These are phyloP conservation scores for Guillardia theta DNA, from an alignment of 78 protist genomes.

Conservation along the genomic window DNA sequence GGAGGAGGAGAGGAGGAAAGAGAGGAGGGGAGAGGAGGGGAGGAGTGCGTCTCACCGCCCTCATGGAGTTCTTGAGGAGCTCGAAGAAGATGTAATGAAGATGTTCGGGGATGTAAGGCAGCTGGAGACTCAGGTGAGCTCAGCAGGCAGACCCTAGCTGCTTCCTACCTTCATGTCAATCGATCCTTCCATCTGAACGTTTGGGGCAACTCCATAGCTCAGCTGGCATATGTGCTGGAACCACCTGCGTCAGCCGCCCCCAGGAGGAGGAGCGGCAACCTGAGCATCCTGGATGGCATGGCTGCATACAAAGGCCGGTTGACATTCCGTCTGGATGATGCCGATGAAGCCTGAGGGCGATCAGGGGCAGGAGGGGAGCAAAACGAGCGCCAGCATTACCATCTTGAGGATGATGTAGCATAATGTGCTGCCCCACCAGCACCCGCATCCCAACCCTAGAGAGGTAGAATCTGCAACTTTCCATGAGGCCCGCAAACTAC, in stretches of 20 bases:
- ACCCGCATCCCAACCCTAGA: conserved; percentile 34
- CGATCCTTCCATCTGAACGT: neutral
- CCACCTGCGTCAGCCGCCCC: neutral
- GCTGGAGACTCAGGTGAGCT: neutral
- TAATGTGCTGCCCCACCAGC: conserved; percentile 39
- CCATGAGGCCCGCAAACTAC: neutral
- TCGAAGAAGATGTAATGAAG: conserved; percentile 40
- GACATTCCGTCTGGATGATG: neutral
- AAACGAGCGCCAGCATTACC: too few species aligned
- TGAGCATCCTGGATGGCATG: neutral
- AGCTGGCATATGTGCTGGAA: neutral
- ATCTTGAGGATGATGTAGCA: conserved; percentile 28
- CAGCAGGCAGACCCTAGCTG: neutral
- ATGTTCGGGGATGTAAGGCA: conserved; percentile 31
- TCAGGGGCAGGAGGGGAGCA: neutral
- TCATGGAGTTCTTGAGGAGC: neutral
- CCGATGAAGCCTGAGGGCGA: neutral
- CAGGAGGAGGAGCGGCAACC: neutral
- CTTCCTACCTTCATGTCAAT: neutral
- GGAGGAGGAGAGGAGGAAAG: neutral
- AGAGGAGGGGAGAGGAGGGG: neutral
- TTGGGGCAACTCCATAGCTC: neutral
- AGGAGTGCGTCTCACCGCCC: too few species aligned
- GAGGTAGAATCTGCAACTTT: neutral
- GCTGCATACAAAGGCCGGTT: neutral